phyloP scores from a whole-genome alignment of 2,329 filamentous ascomycete species.

The Pestalotiopsis sp. region DNA sequence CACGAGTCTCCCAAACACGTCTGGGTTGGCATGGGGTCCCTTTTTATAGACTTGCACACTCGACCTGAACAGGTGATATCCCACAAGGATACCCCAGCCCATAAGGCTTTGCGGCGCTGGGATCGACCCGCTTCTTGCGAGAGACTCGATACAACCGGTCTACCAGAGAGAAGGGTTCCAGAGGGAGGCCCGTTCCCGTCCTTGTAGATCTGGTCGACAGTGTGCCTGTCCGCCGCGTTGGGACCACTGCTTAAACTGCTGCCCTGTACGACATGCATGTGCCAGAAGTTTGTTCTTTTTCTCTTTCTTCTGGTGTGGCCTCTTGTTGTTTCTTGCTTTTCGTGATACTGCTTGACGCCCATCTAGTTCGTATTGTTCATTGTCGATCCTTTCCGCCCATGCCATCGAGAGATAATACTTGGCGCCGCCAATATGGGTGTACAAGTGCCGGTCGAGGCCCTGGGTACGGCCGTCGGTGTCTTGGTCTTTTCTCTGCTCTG shows the following conservation, averaged over 20 bases:
- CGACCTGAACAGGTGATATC: background rate
- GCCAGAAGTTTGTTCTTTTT: background rate
- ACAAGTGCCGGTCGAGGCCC: slow-evolving; percentile 36
- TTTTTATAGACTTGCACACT: slow-evolving; percentile 10
- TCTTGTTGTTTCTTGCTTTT: background rate
- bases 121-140: slow-evolving; percentile 2
- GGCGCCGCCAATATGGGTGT: slow-evolving; percentile 34
- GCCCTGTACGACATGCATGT: background rate
- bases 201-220: background rate
- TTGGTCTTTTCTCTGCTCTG: slow-evolving; percentile 39
- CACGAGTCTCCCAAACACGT: background rate
- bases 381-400: background rate
- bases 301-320: background rate
- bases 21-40: background rate
- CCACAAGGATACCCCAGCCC: slow-evolving; percentile 1
- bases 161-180: background rate
- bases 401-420: background rate
- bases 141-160: background rate
- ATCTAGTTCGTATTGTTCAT: background rate
- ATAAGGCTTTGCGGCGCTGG: background rate
- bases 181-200: background rate
- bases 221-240: background rate
- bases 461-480: slow-evolving; percentile 34
- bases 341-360: background rate
- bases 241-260: background rate